Evolutionary conservation across 2,329 filamentous ascomycete species (phyloP), one percentile per base, ranked within the genome.

Genomic region (Ceratocystis diversiconidia): DNA sequence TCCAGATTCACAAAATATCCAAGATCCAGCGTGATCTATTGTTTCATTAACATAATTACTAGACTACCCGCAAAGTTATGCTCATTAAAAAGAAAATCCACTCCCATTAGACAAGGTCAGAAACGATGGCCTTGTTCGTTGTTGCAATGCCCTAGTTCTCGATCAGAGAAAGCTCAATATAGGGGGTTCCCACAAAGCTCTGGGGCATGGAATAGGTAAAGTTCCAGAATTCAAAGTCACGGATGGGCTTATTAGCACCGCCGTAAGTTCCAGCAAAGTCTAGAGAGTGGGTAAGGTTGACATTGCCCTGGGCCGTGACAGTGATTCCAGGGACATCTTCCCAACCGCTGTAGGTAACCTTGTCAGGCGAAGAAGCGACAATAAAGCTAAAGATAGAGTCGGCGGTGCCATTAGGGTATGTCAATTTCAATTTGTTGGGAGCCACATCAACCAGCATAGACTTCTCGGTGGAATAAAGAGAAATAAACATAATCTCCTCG

Each of bases 321-420:
- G 72, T 70, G 2, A 83, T 67, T 0, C 80, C 80, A 41, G 77
- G 76, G 0, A 83, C 72, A 68, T 82, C 80, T 0, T 71, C 72
- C 76, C 80, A 82, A 1, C 73, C 71, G 0, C 70, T 52, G 0
- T 84, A 72, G 41, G 79, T 79, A 5, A 73, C 74, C 69, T 76
- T 78, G 1, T 73, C 72, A n/a, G 68, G 68, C 5, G 80, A 79
- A 1, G 79, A 79, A 0, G 77, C 78, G 0, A 84, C 76, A 2
- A 81, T 69, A 28, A 84, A 76, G 1, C 75, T 78, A 70, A 84
- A 84, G 17, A 77, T 72, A 28, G 79, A 81, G 3, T 73, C 73
- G 0, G 74, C 70, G 55, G 78, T 81, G 1, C 81, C 82, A 15
- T 73, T 69, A 0, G 83, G 83, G 68, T 86, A 86, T 0, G 78